phyloP scores from a whole-genome alignment of 257 asterid genomes.

The Scutellaria baicalensis region DNA sequence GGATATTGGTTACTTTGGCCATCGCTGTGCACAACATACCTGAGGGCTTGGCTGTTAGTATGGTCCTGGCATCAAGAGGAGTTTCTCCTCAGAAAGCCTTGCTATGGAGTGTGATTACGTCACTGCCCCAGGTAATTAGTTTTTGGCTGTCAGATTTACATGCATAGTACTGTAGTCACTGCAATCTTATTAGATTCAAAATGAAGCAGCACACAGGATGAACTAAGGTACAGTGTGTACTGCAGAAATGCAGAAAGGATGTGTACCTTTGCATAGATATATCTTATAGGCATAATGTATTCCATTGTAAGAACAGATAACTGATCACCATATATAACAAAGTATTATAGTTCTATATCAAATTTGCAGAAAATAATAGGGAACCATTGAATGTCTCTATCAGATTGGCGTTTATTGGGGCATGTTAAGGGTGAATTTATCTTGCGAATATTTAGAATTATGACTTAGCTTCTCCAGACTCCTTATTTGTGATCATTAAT shows the following conservation, averaged over 20 bases:
- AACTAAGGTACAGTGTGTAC: not conserved
- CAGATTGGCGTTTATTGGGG: not conserved
- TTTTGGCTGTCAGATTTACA: not conserved
- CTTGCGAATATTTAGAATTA: not conserved
- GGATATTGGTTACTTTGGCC: slow-evolving; percentile 87
- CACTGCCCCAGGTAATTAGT: slow-evolving; percentile 79
- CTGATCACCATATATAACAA: not conserved
- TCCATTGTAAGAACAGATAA: slow-evolving; percentile 4
- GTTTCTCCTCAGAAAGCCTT: slow-evolving; percentile 96
- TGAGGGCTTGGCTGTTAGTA: slow-evolving; percentile 98
- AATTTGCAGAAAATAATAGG: not conserved
- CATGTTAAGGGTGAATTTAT: not conserved
- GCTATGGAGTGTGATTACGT: slow-evolving; percentile 94
- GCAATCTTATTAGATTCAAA: not conserved
- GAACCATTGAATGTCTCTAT: not conserved
- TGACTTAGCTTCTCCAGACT: not conserved
- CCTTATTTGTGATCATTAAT: not conserved
- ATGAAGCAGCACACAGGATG: not conserved
- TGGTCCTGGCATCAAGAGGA: slow-evolving; percentile 97
- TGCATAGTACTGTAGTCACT: not conserved
- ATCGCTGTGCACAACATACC: slow-evolving; percentile 99
- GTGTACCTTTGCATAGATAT: not conserved
- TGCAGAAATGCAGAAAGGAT: not conserved
- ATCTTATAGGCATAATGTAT: not conserved
- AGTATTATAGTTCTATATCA: not conserved